These are phyloP conservation scores for Wickerhamia fluorescens DNA, from an alignment of 805 yeast species.

Conservation along the genomic window DNA sequence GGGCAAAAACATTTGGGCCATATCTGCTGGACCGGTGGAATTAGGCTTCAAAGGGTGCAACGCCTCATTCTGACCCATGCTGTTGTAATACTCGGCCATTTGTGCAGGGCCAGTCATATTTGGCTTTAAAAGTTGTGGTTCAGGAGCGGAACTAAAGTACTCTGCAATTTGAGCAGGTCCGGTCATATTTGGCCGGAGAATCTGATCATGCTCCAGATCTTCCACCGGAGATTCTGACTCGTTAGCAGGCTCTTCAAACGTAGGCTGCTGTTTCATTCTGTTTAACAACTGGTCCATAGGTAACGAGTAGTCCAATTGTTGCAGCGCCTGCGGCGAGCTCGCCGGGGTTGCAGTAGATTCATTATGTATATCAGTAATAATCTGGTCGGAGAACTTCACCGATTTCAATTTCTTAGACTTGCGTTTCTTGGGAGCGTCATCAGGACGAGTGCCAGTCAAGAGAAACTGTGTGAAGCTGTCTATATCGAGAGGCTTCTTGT, in stretches of 20 bases:
- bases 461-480: constrained; percentile 82
- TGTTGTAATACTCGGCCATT: constrained; percentile 23
- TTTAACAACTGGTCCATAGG: constrained; percentile 73
- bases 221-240: neutral
- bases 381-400: constrained; percentile 68
- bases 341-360: constrained; percentile 13
- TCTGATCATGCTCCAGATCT: too few species aligned
- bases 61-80: constrained; percentile 1
- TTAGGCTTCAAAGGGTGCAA: constrained; percentile 16
- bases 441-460: constrained; percentile 72
- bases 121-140: constrained; percentile 25
- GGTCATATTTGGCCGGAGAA: constrained; percentile 33
- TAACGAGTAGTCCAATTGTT: constrained; percentile 48
- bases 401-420: constrained; percentile 44
- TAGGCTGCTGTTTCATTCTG: constrained; percentile 21
- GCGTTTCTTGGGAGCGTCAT: constrained; percentile 30
- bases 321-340: constrained; percentile 16
- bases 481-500: constrained; percentile 51
- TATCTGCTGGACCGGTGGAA: constrained; percentile 26
- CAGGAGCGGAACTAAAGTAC: constrained; percentile 17
- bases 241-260: neutral
- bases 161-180: constrained; percentile 39
- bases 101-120: constrained; percentile 43
- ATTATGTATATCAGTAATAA: constrained; percentile 40
- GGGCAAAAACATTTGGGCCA: constrained; percentile 27